These are phyloP conservation scores for Porphyridium purpureum DNA, from an alignment of 23 red algal genomes.

Conservation along the genomic window DNA sequence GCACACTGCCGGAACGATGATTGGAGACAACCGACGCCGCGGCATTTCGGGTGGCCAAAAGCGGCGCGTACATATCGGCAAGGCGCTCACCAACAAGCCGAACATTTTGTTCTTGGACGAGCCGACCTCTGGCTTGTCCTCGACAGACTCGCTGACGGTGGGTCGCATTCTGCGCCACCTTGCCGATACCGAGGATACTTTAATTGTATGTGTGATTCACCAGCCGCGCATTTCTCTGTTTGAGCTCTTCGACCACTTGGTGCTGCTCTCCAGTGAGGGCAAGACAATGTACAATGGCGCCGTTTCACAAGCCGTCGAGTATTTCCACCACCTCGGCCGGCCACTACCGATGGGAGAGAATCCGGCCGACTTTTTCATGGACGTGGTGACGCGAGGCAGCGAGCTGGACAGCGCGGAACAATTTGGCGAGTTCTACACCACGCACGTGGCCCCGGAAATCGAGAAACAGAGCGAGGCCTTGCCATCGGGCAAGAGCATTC, in stretches of 20 bases:
- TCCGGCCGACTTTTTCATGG: constrained; percentile 10
- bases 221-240: constrained; percentile 69
- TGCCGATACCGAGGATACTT: constrained; percentile 30
- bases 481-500: no score
- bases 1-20: constrained; percentile 19
- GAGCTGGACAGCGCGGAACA: neutral
- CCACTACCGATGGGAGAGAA: constrained; percentile 17
- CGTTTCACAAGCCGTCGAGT: constrained; percentile 8
- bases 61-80: constrained; percentile 56
- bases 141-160: constrained; percentile 70
- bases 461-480: neutral
- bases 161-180: constrained; percentile 46
- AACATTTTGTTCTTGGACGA: constrained; percentile 66
- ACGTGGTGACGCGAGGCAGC: neutral
- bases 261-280: constrained; percentile 59
- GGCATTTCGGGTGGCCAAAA: constrained; percentile 96
- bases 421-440: neutral
- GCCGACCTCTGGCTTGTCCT: constrained; percentile 68
- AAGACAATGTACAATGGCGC: constrained; percentile 44
- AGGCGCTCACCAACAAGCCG: constrained; percentile 63
- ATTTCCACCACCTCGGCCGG: constrained; percentile 50
- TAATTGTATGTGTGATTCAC: constrained; percentile 71
- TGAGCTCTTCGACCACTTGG: constrained; percentile 69
- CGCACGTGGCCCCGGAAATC: neutral
- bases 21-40: constrained; percentile 53